Base-by-base conservation (phyloP, 805 yeast species). In the Grigorovia yakushimaensis region DNA sequence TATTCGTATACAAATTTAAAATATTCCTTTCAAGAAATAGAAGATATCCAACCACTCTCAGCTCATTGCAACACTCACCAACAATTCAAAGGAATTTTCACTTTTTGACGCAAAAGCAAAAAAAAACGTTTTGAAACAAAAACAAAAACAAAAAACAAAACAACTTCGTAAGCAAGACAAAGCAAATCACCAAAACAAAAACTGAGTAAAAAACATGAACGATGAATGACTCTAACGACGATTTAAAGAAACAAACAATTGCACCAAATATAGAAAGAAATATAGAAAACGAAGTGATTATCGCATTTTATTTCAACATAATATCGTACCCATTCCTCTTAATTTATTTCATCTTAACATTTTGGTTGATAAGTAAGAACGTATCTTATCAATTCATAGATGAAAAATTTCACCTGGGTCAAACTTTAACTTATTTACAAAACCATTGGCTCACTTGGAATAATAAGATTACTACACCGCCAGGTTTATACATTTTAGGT, bases 401-500 rank as follows among this genome's bases (percentile, higher is more conserved):
- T 67, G 98, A 93, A 64, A 71, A 77, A 11, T 91, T 91, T 66
- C 98, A 93, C 61, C 72, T 86, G 20, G 78, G 80, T 7, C 98
- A 93, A 70, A 80, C 94, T 6, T 72, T 77, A 49, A 72, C 69
- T 43, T 88, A 84, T 58, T 76, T 87, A 49, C 54, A 61, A 1
- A 83, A 82, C 11, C 69, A 78, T 45, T 88, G 80, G 67, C 46
- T 52, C n/a, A 57, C 68, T 1, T 88, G 96, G 96, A 88, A 93
- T 62, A 73, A 80, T 11, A 89, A 91, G 60, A 88, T 93, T 60
- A 91, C 98, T 1, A 93, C 98, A 0, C 98, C 98, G 1, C 98
- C 98, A 1, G 98, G 98, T 0, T 68, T 91, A 17, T 91, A 93
- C 60, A 44, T 72, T 2, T 51, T 79, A 11, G 76, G 76, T 1